Base-by-base conservation (phyloP, 2,329 filamentous ascomycete genomes). In the Boeremia exigua region DNA sequence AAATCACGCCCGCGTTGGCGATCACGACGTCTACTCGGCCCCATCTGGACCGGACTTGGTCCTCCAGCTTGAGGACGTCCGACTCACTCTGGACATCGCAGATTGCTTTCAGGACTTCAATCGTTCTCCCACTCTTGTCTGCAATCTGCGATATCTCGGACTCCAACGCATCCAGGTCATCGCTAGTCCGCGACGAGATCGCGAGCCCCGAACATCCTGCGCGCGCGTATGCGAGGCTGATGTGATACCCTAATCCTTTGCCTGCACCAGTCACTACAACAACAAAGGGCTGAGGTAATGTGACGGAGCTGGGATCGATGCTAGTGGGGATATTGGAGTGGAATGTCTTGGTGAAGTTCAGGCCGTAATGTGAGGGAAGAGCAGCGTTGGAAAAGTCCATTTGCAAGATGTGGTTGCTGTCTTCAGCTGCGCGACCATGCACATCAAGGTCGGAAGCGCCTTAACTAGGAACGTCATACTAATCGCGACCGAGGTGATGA, bases 211-310 rank as follows among this genome's bases (percentile, higher is more conserved):
- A 78, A 33, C 79, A 80, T 3, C 84, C 84, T 6, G 84, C 82
- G 60, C 73, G 73, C 25, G 84, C 85, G 60, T 79, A 87, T 3
- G 81, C 79, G 25, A 82, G 65, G 1, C 82, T 82, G 6, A 80
- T 82, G 17, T 79, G 77, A 11, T 74, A 75, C 10, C 85, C 84
- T 19, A 86, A 78, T 2, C 84, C 83, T 49, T 79, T 81, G 3
- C 80, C 82, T 0, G 80, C 84, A 9, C 84, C 85, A 1, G 79
- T 84, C 40, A 87, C 79, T 53, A 87, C 76, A 45, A 81, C 72
- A 4, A 70, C 25, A 37, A 59, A 63, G 33, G 61, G 50, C 54
- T 56, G 75, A 10, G 48, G 48, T 14, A 67, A 53, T 4, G 39
- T 36, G 32, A 59, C 50, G n/a, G 78, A 74, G 59, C 80, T 61